Evolutionary conservation across 768 basidiomycete species (phyloP).

Genomic region (Russula sp.): DNA sequence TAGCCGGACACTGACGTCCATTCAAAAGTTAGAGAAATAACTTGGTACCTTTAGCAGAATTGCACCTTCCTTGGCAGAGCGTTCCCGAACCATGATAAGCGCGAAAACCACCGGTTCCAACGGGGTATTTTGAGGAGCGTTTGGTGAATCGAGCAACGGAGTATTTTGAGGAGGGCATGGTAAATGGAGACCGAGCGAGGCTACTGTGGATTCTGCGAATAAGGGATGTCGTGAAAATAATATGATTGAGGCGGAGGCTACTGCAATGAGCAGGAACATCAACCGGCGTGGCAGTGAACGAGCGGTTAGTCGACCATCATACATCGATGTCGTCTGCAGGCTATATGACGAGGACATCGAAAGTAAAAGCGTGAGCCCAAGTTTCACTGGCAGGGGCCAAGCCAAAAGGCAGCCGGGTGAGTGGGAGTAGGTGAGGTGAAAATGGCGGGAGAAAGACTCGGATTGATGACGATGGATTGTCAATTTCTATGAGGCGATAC

Average conservation of each 20-base stretch:
- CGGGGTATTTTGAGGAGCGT: no score
- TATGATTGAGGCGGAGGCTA: not conserved
- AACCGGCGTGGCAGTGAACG: slow-evolving; percentile 13
- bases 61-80: slow-evolving; percentile 28
- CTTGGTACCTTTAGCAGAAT: slow-evolving; percentile 26
- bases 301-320: not conserved
- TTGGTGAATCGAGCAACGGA: no score
- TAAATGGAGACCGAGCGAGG: not conserved
- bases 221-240: not conserved
- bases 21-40: not conserved
- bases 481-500: no score
- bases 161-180: not conserved
- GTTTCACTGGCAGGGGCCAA: not conserved
- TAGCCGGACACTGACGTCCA: not conserved
- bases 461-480: no score
- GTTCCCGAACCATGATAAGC: slow-evolving; percentile 24
- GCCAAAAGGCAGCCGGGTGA: no score
- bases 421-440: no score
- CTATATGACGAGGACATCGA: slow-evolving; percentile 1
- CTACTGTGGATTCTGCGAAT: not conserved
- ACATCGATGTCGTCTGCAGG: not conserved
- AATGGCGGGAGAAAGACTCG: no score
- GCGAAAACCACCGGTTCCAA: slow-evolving; percentile 23
- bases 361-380: not conserved
- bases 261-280: slow-evolving; percentile 5